Evolutionary conservation across 1,284 basidiomycete genomes (phyloP), one percentile per base, ranked within the genome.

Genomic region (Anthracocystis setariae): DNA sequence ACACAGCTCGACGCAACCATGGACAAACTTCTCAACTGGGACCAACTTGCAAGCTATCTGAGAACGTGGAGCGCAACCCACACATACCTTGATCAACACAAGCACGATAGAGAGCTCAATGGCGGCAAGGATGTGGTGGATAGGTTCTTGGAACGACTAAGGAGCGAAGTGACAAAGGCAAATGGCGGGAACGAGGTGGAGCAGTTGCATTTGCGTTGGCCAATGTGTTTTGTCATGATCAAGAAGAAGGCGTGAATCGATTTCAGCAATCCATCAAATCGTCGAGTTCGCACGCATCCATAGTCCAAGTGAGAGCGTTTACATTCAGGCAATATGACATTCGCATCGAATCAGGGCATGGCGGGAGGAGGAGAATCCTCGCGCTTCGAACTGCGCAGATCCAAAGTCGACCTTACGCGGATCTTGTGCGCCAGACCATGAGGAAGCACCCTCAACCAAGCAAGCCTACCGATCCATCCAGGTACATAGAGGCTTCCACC

Each of bases 31-130:
- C 88, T 90, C 86, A 87, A 86, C 0, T 90, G 90, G 89, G 81
- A 86, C 5, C 87, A 88, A 56, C 81, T 93, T 0, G 85, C 89
- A 8, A 86, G 83, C 0, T 94, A 93, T 80, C 83, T 93, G 10
- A 85, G 88, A 40, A 92, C 91, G 0, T 89, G 87, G 83, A 91
- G 89, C 60, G 86, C 91, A 1, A 83, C 92, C 32, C 88, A 92
- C 67, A 89, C 88, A 2, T 93, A 88, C 82, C 87, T 89, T 44
- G 88, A 90, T 67, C 77, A 81, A 8, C 86, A 89, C 73, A 90
- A 90, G 0, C 85, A 87, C 10, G 90, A 92, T 74, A 77, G 83
- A 27, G 69, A 67, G 8, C 17, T 55, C 9, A 40, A 63, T 13
- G 65, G 38, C 0, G 72, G 67, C 1, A 58, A 59, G 17, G 72